Base-by-base conservation (phyloP, 1,284 basidiomycete genomes). In the Xerocomus amazonicus region DNA sequence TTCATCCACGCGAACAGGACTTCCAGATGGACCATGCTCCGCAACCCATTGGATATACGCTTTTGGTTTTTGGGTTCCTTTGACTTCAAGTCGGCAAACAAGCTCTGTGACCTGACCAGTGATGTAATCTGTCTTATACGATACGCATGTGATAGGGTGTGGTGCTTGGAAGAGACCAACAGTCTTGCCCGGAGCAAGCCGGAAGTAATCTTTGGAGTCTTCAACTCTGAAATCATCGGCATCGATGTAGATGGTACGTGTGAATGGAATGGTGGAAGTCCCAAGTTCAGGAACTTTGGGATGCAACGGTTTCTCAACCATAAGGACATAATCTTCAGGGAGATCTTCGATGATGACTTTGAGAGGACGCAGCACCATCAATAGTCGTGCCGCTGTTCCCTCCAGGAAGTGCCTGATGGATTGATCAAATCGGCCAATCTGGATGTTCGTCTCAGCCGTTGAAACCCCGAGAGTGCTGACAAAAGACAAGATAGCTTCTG, bases 41-140 rank as follows among this genome's bases (percentile, higher is more conserved):
- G 92, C 93, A 14, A 99, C 91, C 97, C 97, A 99, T 67, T 99
- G 97, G 64, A 99, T 93, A 73, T 87, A 99, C 13, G 94, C 87
- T 69, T 97, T 97, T 29, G 94, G 89, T 68, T 97, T 98, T 69
- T 83, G 86, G 9, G 75, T 66, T 9, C 77, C 79, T 35, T 75
- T 77, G 57, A 92, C 81, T 68, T 97, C 93, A 28, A 94, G 73
- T 34, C 76, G 79, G 66, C 87, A 92, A 46, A 87, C 68, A 42
- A 99, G 80, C 70, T 96, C 92, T 4, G 75, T 76, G 9, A 96
- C 86, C 45, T 82, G 72, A 27, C 91, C 90, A 0, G 83, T 83
- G 1, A 67, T 62, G 4, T 83, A 73, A 69, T 97, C 87, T 4
- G 78, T 85, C 70, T 84, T 87, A 77, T 87, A 92, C 9, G 89